phyloP scores from a whole-genome alignment of 78 protist species.

The Ministeria vibrans region DNA sequence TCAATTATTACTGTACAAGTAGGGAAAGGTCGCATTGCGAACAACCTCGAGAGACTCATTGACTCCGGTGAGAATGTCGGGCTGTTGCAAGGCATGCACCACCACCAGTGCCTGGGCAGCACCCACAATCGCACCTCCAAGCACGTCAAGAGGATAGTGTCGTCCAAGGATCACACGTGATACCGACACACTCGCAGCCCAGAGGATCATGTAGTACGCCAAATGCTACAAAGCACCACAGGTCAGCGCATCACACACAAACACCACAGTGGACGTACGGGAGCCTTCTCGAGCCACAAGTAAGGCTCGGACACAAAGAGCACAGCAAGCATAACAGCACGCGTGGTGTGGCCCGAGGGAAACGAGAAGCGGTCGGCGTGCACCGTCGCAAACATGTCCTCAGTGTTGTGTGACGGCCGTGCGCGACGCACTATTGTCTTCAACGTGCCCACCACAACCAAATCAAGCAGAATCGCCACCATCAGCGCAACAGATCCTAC shows the following conservation, averaged over 20 bases:
- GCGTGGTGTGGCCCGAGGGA: not conserved
- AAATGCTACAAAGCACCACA: not conserved
- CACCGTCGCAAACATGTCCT: not conserved
- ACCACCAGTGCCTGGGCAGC: not conserved
- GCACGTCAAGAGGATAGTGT: not conserved
- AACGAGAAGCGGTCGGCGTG: not conserved
- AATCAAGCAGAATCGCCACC: not conserved
- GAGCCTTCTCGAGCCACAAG: not conserved
- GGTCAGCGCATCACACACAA: not conserved
- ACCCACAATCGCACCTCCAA: not conserved
- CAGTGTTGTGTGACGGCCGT: not conserved
- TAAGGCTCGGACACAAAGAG: not conserved
- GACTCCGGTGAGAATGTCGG: too few species aligned
- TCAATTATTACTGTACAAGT: too few species aligned
- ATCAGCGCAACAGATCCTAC: too few species aligned
- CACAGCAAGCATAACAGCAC: not conserved
- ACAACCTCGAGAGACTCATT: too few species aligned
- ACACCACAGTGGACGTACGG: not conserved
- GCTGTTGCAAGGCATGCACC: too few species aligned
- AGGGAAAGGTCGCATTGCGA: too few species aligned
- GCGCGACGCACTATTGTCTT: not conserved
- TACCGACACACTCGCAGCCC: not conserved
- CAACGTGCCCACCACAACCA: not conserved
- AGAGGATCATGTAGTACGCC: not conserved
- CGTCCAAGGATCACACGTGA: not conserved